phyloP scores from a whole-genome alignment of 495 filamentous ascomycete genomes.

The Xylaria grammica region DNA sequence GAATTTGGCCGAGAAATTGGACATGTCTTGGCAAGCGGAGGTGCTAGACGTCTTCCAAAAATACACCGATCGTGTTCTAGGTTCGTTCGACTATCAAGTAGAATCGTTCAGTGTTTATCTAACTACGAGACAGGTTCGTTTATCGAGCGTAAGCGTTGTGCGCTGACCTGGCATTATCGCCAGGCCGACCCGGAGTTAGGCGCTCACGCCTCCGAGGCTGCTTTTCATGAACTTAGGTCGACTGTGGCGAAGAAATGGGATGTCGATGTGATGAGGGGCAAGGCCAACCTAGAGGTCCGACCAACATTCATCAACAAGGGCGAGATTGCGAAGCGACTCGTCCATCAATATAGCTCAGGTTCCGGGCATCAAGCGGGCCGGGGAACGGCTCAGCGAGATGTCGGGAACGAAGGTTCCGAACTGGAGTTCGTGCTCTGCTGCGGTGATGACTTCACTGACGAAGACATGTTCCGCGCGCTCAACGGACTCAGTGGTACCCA shows the following conservation, averaged over 20 bases:
- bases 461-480: constrained; percentile 81
- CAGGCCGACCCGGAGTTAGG: constrained; percentile 85
- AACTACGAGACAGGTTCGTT: constrained; percentile 66
- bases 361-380: constrained; percentile 28
- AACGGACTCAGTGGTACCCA: constrained; percentile 59
- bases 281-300: constrained; percentile 94
- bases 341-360: constrained; percentile 64
- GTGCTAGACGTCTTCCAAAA: constrained; percentile 80
- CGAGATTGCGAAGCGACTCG: constrained; percentile 81
- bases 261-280: constrained; percentile 93
- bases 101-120: constrained; percentile 25
- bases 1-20: constrained; percentile 77
- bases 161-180: constrained; percentile 96
- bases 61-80: constrained; percentile 82
- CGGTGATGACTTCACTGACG: constrained; percentile 96
- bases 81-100: constrained; percentile 42
- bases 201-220: constrained; percentile 72
- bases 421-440: constrained; percentile 86
- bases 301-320: constrained; percentile 97
- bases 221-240: constrained; percentile 74
- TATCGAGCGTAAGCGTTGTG: constrained; percentile 89
- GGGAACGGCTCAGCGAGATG: constrained; percentile 18
- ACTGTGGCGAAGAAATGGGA: constrained; percentile 78
- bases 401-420: constrained; percentile 37
- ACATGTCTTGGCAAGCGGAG: constrained; percentile 89